phyloP scores from a whole-genome alignment of 75 land plant species.

The Larix kaempferi region DNA sequence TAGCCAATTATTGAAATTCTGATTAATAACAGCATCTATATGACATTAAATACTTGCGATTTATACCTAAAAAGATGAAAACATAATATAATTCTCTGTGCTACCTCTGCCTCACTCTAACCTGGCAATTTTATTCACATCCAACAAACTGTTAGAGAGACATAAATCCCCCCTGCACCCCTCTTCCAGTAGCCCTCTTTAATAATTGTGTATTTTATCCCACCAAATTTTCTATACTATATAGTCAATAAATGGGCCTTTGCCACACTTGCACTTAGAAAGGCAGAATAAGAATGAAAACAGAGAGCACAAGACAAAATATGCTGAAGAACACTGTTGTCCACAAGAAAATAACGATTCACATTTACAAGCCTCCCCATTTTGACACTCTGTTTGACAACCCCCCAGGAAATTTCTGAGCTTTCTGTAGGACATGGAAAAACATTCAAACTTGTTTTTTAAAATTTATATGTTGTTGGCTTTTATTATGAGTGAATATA shows the following conservation, averaged over 20 bases:
- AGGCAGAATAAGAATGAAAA: background rate
- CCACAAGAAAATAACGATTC: background rate
- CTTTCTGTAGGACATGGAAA: background rate
- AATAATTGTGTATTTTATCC: too few relatives aligned
- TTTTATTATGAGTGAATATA: background rate
- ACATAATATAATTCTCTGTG: background rate
- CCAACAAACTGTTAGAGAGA: background rate
- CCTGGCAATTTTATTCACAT: background rate
- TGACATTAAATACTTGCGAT: background rate
- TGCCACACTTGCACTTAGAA: too few relatives aligned
- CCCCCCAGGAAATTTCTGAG: background rate
- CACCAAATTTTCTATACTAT: too few relatives aligned
- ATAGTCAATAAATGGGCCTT: too few relatives aligned
- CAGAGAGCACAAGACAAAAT: background rate
- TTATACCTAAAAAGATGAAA: too few relatives aligned
- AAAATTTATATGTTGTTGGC: background rate
- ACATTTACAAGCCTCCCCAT: background rate
- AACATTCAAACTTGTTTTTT: background rate
- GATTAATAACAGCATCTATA: background rate
- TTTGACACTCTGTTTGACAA: background rate
- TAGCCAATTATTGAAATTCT: background rate
- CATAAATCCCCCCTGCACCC: too few relatives aligned
- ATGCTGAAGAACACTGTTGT: background rate
- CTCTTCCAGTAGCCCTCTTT: too few relatives aligned
- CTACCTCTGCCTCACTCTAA: background rate